phyloP scores from a whole-genome alignment of 805 yeast genomes.

The Diddensiella transvaalensis region DNA sequence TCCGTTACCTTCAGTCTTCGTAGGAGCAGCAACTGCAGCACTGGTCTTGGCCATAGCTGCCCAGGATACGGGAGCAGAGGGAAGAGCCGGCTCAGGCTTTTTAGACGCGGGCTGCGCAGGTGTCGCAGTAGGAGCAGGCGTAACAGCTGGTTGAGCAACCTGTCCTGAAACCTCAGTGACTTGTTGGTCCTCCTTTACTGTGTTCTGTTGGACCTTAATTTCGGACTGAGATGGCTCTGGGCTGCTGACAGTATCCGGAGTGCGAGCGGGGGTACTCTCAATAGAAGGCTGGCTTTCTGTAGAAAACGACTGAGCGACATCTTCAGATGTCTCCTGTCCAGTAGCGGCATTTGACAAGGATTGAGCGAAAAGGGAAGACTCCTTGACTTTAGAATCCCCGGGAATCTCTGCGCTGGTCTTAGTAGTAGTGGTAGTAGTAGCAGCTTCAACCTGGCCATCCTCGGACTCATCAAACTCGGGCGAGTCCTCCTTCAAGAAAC shows the following conservation, averaged over 20 bases:
- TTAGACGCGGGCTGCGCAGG: not conserved
- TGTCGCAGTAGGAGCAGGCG: not conserved
- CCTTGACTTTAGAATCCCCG: not conserved
- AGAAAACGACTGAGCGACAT: slow-evolving; percentile 9
- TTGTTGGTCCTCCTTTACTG: not conserved
- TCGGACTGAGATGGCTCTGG: not conserved
- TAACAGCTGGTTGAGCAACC: not conserved
- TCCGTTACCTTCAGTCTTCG: slow-evolving; percentile 7
- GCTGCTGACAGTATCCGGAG: not conserved
- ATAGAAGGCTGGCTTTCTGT: slow-evolving; percentile 1
- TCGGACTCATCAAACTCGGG: slow-evolving; percentile 24
- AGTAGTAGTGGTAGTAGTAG: slow-evolving; percentile 6
- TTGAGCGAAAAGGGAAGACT: not conserved
- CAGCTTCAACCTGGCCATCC: not conserved
- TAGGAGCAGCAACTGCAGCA: slow-evolving; percentile 8
- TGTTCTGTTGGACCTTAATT: not conserved
- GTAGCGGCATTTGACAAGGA: not conserved
- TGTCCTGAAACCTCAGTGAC: not conserved
- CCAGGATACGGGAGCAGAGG: slow-evolving; percentile 19
- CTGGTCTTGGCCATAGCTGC: slow-evolving; percentile 17
- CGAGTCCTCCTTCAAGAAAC: slow-evolving; percentile 34
- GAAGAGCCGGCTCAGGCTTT: slow-evolving; percentile 10
- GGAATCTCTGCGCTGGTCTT: not conserved
- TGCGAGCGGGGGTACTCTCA: not conserved
- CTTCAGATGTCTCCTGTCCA: not conserved